Evolutionary conservation across 148 eudicot species (phyloP).

Genomic region (Diospyros lotus): DNA sequence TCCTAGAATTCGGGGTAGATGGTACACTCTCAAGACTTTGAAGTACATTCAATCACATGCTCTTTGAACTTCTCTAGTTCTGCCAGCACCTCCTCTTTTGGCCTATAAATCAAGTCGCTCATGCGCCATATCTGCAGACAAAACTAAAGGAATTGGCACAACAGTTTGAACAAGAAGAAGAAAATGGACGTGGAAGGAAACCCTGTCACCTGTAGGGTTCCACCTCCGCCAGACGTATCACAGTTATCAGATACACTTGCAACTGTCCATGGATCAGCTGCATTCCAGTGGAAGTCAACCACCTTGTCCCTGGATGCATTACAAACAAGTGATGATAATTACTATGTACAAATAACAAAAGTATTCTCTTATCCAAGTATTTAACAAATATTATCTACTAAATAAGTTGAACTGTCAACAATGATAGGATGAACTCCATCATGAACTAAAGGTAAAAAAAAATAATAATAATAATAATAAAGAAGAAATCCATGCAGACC

Average conservation of each 20-base stretch:
- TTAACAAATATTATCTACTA: too few relatives aligned
- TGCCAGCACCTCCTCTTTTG: constrained; percentile 73
- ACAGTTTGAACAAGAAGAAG: not conserved
- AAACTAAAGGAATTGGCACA: not conserved
- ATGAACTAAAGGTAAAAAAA: too few relatives aligned
- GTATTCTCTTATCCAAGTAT: too few relatives aligned
- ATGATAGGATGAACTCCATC: too few relatives aligned
- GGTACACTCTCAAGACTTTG: too few relatives aligned
- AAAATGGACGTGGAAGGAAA: not conserved
- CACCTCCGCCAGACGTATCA: constrained; percentile 44
- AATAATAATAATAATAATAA: too few relatives aligned
- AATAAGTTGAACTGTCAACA: too few relatives aligned
- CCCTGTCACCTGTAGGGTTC: not conserved
- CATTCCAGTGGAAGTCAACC: constrained; percentile 95
- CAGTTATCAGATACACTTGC: constrained; percentile 96
- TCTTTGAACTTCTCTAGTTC: constrained; percentile 70
- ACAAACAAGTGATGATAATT: not conserved
- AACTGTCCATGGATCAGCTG: constrained; percentile 88
- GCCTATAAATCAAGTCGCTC: constrained; percentile 81
- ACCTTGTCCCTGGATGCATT: constrained; percentile 66
- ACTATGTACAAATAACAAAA: too few relatives aligned
- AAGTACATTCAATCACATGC: too few relatives aligned
- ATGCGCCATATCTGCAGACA: constrained; percentile 91
- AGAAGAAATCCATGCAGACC: too few relatives aligned
- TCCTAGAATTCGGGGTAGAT: too few relatives aligned